Base-by-base conservation (phyloP, 192 early-diverging fungal species). In the Thamnidium elegans region DNA sequence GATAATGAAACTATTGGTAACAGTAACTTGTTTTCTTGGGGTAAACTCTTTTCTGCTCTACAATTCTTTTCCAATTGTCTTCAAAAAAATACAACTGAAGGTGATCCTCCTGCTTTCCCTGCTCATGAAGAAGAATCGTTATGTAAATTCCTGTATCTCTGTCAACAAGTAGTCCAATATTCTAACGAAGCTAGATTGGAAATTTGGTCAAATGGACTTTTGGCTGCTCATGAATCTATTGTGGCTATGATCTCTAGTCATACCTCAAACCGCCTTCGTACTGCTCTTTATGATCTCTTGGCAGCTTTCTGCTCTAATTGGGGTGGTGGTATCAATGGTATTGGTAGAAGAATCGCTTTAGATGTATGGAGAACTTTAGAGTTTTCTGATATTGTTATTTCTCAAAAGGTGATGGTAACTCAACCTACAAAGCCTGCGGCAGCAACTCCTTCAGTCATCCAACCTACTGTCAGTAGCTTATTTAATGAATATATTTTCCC, bases 311-410 rank as follows among this genome's bases (percentile, higher is more conserved):
- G 87, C 47, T 76, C 84, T 30, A 79, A 90, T 1, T 70, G 74
- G 17, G 71, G 72, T 39, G 76, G 70, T 14, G 77, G 73, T 42
- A 71, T 48, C 32, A 56, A 67, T 65, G 78, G 77, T 10, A 43
- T 63, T 9, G 71, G 74, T n/a, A 58, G 75, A 63, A 86, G 86
- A 19, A 89, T 91, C 32, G 80, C 89, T 30, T 78, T 63, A 30
- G 80, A 90, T 51, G 82, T 94, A 8, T 99, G 94, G 95, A 69
- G 68, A 4, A 78, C 87, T 15, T 68, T 99, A 55, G 95, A 97
- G 66, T 81, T 90, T n/a, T 67, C 65, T 7, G 60, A 70, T 19
- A 67, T 78, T 78, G 50, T 87, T 86, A 73, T 82, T 78, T 62
- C 76, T 86, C 17, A 73, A 80, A n/a, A 87, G 76, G 45, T 60